These are phyloP conservation scores for Fusarium redolens DNA, from an alignment of 2,329 filamentous ascomycete genomes.

Conservation along the genomic window DNA sequence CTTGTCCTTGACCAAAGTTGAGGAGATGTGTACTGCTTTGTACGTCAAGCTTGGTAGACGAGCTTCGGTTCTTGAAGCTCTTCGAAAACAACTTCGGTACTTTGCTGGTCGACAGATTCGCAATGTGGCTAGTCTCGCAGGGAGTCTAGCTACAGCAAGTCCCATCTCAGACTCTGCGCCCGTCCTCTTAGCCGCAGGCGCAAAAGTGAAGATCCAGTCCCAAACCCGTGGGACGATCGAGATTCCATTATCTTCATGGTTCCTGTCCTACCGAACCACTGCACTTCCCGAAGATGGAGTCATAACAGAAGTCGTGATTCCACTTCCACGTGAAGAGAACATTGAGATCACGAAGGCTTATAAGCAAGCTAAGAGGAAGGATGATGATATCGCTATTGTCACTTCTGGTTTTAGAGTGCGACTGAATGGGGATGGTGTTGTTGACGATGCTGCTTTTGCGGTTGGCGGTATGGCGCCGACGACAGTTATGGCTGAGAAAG, in stretches of 20 bases:
- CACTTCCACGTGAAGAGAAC: neutral
- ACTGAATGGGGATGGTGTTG: neutral
- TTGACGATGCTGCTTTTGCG: neutral
- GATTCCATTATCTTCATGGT: neutral
- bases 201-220: neutral
- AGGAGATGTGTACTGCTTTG: neutral
- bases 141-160: constrained; percentile 1
- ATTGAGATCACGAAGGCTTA: neutral
- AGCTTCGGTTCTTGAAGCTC: neutral
- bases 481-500: constrained; percentile 2
- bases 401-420: neutral
- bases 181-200: neutral
- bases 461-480: neutral
- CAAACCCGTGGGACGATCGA: rapidly evolving
- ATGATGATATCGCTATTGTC: neutral
- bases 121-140: neutral
- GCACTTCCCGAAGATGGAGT: neutral
- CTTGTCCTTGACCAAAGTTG: neutral
- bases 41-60: neutral
- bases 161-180: neutral
- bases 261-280: neutral
- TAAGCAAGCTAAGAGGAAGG: constrained; percentile 6
- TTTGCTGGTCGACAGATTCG: constrained; percentile 1
- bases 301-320: neutral
- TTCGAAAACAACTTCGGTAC: neutral